These are phyloP conservation scores for Suhomyces sp. DNA, from an alignment of 805 yeast genomes.

Conservation along the genomic window DNA sequence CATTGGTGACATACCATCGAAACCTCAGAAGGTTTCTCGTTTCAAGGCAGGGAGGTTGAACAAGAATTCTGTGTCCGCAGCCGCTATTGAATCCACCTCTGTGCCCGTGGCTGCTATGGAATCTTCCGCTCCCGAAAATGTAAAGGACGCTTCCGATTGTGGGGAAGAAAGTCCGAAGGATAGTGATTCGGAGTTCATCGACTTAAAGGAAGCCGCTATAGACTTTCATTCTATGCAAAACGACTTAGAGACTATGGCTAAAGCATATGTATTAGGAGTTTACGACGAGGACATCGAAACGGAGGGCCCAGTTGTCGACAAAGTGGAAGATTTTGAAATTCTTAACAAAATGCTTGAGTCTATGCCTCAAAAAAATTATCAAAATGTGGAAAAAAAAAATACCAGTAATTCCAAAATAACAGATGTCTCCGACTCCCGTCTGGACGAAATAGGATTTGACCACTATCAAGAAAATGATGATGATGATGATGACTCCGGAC, in stretches of 20 bases:
- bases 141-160: neutral
- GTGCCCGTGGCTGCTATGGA: neutral
- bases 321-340: constrained; percentile 50
- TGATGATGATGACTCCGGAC: constrained; percentile 31
- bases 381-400: neutral
- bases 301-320: constrained; percentile 54
- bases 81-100: neutral
- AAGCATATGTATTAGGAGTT: constrained; percentile 56
- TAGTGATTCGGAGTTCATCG: constrained; percentile 2
- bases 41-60: constrained; percentile 8
- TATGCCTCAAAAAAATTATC: constrained; percentile 14
- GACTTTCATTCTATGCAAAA: constrained; percentile 41
- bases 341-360: constrained; percentile 49
- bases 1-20: neutral
- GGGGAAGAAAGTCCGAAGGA: neutral
- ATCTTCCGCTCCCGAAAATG: neutral
- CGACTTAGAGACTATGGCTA: constrained; percentile 56
- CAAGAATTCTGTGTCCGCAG: neutral
- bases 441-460: constrained; percentile 19
- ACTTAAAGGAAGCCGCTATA: constrained; percentile 22
- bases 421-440: constrained; percentile 6
- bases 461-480: constrained; percentile 19
- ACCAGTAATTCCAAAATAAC: neutral
- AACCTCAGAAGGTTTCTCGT: constrained; percentile 8
- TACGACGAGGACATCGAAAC: constrained; percentile 60